These are phyloP conservation scores for Metschnikowia santaceciliae DNA, from an alignment of 805 yeast genomes.

Conservation along the genomic window DNA sequence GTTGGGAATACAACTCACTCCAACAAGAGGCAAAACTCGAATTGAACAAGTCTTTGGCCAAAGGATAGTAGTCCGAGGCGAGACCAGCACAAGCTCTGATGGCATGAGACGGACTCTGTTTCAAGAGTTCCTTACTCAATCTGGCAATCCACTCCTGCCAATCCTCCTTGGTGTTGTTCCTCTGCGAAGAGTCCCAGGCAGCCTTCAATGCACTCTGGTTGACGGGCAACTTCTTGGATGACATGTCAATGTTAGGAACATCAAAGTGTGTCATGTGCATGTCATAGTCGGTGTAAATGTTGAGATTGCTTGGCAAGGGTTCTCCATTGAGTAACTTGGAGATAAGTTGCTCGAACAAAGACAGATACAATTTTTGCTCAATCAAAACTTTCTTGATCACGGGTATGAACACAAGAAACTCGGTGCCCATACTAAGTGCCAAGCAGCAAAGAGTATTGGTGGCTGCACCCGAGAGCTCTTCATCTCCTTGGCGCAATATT, in stretches of 20 bases:
- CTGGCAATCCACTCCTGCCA: constrained; percentile 98
- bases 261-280: constrained; percentile 40
- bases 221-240: constrained; percentile 70
- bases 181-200: constrained; percentile 89
- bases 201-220: constrained; percentile 61
- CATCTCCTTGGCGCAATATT: constrained; percentile 50
- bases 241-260: constrained; percentile 59
- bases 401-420: constrained; percentile 82
- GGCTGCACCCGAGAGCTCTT: constrained; percentile 60
- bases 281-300: constrained; percentile 61
- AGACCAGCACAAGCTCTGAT: constrained; percentile 87
- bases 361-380: constrained; percentile 60
- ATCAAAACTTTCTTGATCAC: constrained; percentile 65
- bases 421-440: constrained; percentile 76
- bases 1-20: constrained; percentile 84
- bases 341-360: constrained; percentile 77
- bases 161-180: constrained; percentile 80
- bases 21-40: constrained; percentile 95
- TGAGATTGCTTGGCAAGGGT: constrained; percentile 74
- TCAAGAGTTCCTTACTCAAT: constrained; percentile 76
- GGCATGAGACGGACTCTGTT: constrained; percentile 93
- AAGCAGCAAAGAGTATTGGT: constrained; percentile 78
- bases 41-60: constrained; percentile 88
- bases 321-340: constrained; percentile 76
- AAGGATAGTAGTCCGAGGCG: constrained; percentile 81